phyloP scores from a whole-genome alignment of 2,329 filamentous ascomycete species.

The Calcarisporium arbuscula region DNA sequence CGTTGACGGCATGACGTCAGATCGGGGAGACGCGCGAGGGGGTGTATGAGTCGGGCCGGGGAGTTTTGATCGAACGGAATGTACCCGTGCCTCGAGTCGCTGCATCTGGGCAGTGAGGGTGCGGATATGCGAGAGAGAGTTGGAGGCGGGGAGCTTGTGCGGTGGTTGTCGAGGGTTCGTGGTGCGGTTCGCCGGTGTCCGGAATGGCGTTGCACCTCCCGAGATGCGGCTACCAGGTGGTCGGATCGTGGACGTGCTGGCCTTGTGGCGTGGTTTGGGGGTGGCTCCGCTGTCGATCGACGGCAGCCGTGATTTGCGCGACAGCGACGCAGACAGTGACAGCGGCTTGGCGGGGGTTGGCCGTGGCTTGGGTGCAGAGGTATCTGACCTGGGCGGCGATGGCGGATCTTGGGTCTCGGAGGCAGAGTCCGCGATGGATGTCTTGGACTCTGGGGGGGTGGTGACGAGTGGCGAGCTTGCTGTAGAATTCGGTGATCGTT shows the following conservation, averaged over 20 bases:
- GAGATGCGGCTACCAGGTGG: slow-evolving; percentile 34
- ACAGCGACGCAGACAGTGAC: slow-evolving; percentile 7
- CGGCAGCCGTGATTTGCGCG: slow-evolving; percentile 47
- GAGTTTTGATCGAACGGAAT: slow-evolving; percentile 84
- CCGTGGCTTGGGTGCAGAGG: slow-evolving; percentile 55
- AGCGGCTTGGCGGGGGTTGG: slow-evolving; percentile 31
- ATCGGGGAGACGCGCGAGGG: slow-evolving; percentile 71
- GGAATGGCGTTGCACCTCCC: slow-evolving; percentile 36
- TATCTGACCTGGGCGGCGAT: slow-evolving; percentile 88
- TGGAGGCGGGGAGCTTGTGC: slow-evolving; percentile 49
- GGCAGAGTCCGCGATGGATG: slow-evolving; percentile 50
- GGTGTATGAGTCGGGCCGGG: slow-evolving; percentile 75
- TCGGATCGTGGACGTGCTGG: slow-evolving; percentile 22
- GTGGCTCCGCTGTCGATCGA: slow-evolving; percentile 46
- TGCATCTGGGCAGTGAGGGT: slow-evolving; percentile 96
- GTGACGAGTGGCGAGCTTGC: slow-evolving; percentile 84
- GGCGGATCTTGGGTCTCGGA: slow-evolving; percentile 75
- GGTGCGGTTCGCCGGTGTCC: slow-evolving; percentile 39
- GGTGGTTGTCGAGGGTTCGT: slow-evolving; percentile 51
- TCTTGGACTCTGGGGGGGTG: slow-evolving; percentile 73
- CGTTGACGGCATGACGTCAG: slow-evolving; percentile 42
- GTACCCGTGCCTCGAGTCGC: slow-evolving; percentile 86
- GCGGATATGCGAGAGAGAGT: slow-evolving; percentile 86
- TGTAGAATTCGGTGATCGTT: slow-evolving; percentile 73
- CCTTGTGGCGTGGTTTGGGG: slow-evolving; percentile 50